These are phyloP conservation scores for Rhodotorula sp. DNA, from an alignment of 1,284 basidiomycete species.

Conservation along the genomic window DNA sequence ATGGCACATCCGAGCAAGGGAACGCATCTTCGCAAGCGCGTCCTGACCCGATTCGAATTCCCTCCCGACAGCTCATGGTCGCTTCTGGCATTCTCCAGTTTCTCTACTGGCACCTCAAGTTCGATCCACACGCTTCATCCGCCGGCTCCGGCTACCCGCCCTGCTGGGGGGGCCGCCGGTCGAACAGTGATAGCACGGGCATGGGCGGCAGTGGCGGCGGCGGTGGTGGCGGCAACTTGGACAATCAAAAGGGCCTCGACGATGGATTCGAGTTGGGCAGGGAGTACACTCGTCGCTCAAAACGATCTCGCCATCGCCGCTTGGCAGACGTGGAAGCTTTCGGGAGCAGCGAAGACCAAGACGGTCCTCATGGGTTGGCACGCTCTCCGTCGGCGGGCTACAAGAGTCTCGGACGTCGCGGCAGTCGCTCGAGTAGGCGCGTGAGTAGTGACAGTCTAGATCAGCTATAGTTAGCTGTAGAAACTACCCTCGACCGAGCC, in stretches of 20 bases:
- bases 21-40: no score
- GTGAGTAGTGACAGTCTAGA: not conserved
- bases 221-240: no score
- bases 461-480: not conserved
- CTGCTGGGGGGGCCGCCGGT: not conserved
- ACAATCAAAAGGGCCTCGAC: no score
- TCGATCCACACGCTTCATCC: not conserved
- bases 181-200: not conserved
- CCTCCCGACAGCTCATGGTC: constrained; percentile 10
- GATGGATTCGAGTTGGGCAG: no score
- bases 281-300: not conserved
- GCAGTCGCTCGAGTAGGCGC: not conserved
- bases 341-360: not conserved
- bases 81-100: not conserved
- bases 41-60: not conserved
- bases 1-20: no score
- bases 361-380: not conserved
- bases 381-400: not conserved
- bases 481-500: not conserved
- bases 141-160: not conserved
- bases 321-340: not conserved
- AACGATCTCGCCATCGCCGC: not conserved
- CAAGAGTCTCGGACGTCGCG: not conserved
- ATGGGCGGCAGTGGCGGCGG: no score
- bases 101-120: not conserved